A percentile compares a stretch with the other conserved stretches of the same genome.
Conservation (phyloP, 495 filamentous ascomycete genomes). For the Aspergillus nanangensis region DNA sequence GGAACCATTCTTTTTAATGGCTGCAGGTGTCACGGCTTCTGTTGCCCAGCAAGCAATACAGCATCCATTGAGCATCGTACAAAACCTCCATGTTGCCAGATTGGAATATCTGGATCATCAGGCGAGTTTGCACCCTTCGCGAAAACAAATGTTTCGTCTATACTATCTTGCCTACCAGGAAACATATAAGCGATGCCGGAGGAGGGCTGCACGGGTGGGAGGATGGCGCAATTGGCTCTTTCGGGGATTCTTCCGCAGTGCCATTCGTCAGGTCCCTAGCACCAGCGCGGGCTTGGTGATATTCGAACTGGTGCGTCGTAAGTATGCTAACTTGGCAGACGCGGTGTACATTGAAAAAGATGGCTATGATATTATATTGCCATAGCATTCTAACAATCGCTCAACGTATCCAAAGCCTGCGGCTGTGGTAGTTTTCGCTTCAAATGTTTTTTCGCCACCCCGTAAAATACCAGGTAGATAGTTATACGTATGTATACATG, state of each 20-base stretch:
- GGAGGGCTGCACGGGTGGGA: constrained; percentile 57
- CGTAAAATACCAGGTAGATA: no score
- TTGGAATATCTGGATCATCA: constrained; percentile 73
- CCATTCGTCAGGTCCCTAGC: constrained; percentile 78
- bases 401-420: background rate
- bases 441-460: background rate
- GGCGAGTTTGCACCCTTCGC: constrained; percentile 43
- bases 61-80: constrained; percentile 70
- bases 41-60: constrained; percentile 74
- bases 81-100: constrained; percentile 72
- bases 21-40: constrained; percentile 73
- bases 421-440: background rate
- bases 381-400: constrained; percentile 5
- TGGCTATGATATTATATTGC: constrained; percentile 65
- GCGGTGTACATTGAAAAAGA: constrained; percentile 61
- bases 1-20: constrained; percentile 75
- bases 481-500: no score
- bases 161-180: constrained; percentile 75
- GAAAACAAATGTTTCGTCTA: constrained; percentile 49
- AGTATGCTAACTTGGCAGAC: constrained; percentile 66
- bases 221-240: constrained; percentile 72
- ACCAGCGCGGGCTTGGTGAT: constrained; percentile 86
- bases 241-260: constrained; percentile 67
- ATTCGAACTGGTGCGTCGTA: constrained; percentile 80
- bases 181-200: constrained; percentile 65